A percentile compares a stretch with the other conserved stretches of the same genome.
Evolutionary conservation across 2,329 filamentous ascomycete species (phyloP).

Genomic region (Diaporthe sp.): DNA sequence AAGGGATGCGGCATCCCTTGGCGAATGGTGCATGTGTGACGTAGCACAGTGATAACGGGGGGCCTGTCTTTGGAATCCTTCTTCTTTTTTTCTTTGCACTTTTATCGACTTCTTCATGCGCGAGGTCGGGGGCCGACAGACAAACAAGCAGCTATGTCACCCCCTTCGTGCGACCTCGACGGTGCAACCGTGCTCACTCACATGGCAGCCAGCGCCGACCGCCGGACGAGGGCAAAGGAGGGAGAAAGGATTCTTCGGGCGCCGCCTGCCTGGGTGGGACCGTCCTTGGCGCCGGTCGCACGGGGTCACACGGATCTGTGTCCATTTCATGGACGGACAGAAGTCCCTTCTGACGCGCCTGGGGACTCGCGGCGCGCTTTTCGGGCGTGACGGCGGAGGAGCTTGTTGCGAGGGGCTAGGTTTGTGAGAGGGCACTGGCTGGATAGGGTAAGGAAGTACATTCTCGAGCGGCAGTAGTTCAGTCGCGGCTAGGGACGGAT

Average conservation of each 20-base stretch:
- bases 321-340: background rate
- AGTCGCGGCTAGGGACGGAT: too few species aligned
- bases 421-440: background rate
- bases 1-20: background rate
- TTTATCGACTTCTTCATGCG: background rate
- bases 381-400: background rate
- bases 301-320: background rate
- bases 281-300: background rate
- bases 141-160: background rate
- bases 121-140: background rate
- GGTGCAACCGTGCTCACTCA: background rate
- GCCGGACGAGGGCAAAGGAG: background rate
- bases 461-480: background rate
- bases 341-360: background rate
- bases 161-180: background rate
- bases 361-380: background rate
- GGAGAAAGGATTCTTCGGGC: background rate
- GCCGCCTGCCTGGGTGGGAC: background rate
- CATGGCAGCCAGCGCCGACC: background rate
- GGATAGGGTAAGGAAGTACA: background rate
- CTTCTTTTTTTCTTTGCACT: background rate
- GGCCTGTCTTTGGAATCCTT: conserved; percentile 5
- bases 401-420: background rate
- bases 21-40: background rate
- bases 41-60: conserved; percentile 7